Evolutionary conservation across 2,329 filamentous ascomycete genomes (phyloP).

Genomic region (Cladosporium sphaerospermum): DNA sequence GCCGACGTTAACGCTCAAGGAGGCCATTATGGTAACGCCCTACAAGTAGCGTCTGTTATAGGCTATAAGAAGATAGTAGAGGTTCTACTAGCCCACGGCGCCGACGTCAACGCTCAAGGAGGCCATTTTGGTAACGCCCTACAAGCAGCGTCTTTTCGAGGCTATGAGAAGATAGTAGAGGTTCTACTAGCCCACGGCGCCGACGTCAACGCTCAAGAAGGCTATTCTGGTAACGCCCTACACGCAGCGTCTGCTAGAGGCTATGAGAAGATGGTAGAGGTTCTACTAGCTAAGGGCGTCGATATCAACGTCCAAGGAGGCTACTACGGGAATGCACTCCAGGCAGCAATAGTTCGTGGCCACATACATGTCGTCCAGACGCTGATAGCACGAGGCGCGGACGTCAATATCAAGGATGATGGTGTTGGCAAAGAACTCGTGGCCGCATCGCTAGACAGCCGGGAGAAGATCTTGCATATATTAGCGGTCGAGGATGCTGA

Average conservation of each 20-base stretch:
- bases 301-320: constrained; percentile 16
- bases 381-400: constrained; percentile 16
- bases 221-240: not conserved
- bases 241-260: not conserved
- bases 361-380: constrained; percentile 8
- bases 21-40: constrained; percentile 16
- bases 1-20: not conserved
- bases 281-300: constrained; percentile 16
- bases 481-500: not conserved
- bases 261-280: constrained; percentile 17
- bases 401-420: not conserved
- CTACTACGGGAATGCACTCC: constrained; percentile 9
- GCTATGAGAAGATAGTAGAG: constrained; percentile 18
- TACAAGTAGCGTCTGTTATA: constrained; percentile 15
- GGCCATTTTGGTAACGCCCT: not conserved
- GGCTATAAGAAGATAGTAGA: constrained; percentile 19
- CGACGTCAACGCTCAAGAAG: constrained; percentile 15
- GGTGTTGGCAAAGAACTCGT: not conserved
- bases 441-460: not conserved
- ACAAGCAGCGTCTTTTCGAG: not conserved
- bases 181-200: constrained; percentile 12
- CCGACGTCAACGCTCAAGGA: constrained; percentile 15
- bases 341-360: constrained; percentile 13
- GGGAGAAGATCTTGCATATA: not conserved
- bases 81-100: constrained; percentile 12